A percentile compares a stretch with the other conserved stretches of the same genome.
phyloP scores from a whole-genome alignment of 2,329 filamentous ascomycete genomes.

The Emergomyces orientalis region DNA sequence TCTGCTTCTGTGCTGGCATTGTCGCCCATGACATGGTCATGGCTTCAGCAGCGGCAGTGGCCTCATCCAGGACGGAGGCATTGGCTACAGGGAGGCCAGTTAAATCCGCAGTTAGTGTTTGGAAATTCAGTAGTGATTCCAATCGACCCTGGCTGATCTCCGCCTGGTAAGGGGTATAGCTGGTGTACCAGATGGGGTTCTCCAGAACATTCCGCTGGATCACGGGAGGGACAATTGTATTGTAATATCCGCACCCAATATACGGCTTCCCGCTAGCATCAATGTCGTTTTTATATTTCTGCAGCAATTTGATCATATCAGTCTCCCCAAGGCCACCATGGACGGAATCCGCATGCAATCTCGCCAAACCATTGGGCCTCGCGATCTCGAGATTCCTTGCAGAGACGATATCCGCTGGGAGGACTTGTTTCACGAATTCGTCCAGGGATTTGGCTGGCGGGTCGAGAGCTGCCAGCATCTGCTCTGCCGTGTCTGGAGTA shows the following conservation, averaged over 20 bases:
- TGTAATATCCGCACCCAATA: conserved; percentile 82
- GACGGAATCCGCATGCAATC: conserved; percentile 31
- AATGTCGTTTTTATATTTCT: conserved; percentile 46
- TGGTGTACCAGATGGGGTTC: conserved; percentile 94
- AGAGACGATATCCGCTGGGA: conserved; percentile 70
- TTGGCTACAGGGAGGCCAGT: conserved; percentile 83
- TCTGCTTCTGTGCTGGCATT: conserved; percentile 61
- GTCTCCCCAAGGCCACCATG: conserved; percentile 40
- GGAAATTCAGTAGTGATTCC: conserved; percentile 89
- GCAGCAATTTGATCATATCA: conserved; percentile 34
- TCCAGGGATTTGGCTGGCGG: conserved; percentile 66
- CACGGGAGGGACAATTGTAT: conserved; percentile 74
- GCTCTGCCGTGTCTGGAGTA: conserved; percentile 54
- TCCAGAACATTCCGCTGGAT: conserved; percentile 90
- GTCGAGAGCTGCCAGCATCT: conserved; percentile 73
- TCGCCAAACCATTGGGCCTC: conserved; percentile 33
- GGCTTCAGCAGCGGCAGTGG: conserved; percentile 85
- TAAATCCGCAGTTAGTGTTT: conserved; percentile 82
- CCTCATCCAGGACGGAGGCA: conserved; percentile 82
- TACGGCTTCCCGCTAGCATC: conserved; percentile 54
- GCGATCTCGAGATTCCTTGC: conserved; percentile 53
- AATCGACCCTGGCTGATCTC: conserved; percentile 93
- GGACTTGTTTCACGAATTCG: conserved; percentile 73
- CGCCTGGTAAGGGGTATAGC: conserved; percentile 93
- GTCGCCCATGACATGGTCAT: conserved; percentile 86